These are phyloP conservation scores for Microcyclosporella mali DNA, from an alignment of 2,329 filamentous ascomycete genomes.

Conservation along the genomic window DNA sequence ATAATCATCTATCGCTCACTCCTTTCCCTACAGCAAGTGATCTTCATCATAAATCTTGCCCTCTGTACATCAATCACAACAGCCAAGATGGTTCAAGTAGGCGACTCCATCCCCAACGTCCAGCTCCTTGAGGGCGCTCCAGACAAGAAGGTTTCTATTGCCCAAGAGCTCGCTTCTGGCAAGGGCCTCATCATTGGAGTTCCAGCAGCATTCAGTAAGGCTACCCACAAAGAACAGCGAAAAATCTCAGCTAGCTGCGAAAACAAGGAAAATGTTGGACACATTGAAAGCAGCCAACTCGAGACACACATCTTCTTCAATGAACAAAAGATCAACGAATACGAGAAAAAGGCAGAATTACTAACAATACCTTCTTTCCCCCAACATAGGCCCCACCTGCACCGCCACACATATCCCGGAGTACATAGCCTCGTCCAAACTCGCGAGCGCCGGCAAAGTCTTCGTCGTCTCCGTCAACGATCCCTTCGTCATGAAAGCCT, in stretches of 20 bases:
- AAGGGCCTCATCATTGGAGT: constrained; percentile 82
- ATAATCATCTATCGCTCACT: too few relatives aligned
- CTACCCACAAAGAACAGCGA: neutral
- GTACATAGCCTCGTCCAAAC: constrained; percentile 72
- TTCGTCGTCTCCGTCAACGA: constrained; percentile 94
- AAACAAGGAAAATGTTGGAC: constrained; percentile 1
- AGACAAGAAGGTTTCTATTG: constrained; percentile 81
- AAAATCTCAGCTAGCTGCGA: constrained; percentile 2
- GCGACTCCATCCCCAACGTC: constrained; percentile 71
- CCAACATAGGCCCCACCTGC: constrained; percentile 49
- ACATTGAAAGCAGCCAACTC: too few relatives aligned
- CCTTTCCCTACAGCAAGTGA: constrained; percentile 2
- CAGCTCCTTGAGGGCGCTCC: constrained; percentile 80
- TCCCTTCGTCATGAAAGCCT: constrained; percentile 91
- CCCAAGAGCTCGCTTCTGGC: constrained; percentile 60
- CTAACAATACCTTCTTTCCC: too few relatives aligned
- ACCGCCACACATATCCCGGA: constrained; percentile 71
- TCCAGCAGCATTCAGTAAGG: constrained; percentile 48
- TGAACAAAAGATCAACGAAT: neutral
- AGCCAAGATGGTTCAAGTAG: constrained; percentile 55
- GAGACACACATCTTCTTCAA: too few relatives aligned
- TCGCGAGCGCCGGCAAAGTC: constrained; percentile 74
- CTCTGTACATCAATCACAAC: constrained; percentile 1
- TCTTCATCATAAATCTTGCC: neutral
- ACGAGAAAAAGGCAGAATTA: too few relatives aligned